These are phyloP conservation scores for Alternaria triticimaculans DNA, from an alignment of 2,329 filamentous ascomycete species.

Conservation along the genomic window DNA sequence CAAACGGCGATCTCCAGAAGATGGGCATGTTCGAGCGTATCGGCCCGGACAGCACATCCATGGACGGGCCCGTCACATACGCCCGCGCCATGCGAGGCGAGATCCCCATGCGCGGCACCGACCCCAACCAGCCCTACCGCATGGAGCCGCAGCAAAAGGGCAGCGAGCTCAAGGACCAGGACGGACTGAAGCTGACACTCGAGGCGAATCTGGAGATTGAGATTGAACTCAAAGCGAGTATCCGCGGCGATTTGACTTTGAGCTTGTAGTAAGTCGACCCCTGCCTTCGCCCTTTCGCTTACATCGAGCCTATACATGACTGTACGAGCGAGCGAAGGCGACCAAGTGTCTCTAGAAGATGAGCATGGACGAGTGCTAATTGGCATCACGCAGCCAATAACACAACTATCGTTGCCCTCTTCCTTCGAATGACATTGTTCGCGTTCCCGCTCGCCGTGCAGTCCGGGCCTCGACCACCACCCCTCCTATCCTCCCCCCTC, in stretches of 20 bases:
- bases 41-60: slow-evolving; percentile 61
- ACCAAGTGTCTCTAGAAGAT: slow-evolving; percentile 1
- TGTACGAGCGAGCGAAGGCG: slow-evolving; percentile 15
- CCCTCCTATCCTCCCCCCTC: neutral
- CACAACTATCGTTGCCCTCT: neutral
- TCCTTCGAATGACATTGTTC: neutral
- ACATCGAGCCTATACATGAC: slow-evolving; percentile 9
- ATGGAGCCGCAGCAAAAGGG: slow-evolving; percentile 50
- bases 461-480: neutral
- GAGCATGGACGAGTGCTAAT: slow-evolving; percentile 19
- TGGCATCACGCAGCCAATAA: slow-evolving; percentile 24
- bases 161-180: slow-evolving; percentile 59
- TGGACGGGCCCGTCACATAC: slow-evolving; percentile 63
- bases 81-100: slow-evolving; percentile 62
- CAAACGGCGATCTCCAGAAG: slow-evolving; percentile 55
- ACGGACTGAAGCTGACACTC: slow-evolving; percentile 73
- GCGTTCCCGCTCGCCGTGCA: slow-evolving; percentile 2
- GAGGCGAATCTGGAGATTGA: slow-evolving; percentile 84
- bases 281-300: slow-evolving; percentile 12
- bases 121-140: slow-evolving; percentile 58
- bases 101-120: slow-evolving; percentile 60
- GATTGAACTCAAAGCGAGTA: slow-evolving; percentile 83
- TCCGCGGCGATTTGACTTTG: slow-evolving; percentile 82
- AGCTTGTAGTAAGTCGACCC: slow-evolving; percentile 72
- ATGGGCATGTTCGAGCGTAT: slow-evolving; percentile 63